Evolutionary conservation across 2,329 filamentous ascomycete species (phyloP).

Genomic region (Aspergillus persii): DNA sequence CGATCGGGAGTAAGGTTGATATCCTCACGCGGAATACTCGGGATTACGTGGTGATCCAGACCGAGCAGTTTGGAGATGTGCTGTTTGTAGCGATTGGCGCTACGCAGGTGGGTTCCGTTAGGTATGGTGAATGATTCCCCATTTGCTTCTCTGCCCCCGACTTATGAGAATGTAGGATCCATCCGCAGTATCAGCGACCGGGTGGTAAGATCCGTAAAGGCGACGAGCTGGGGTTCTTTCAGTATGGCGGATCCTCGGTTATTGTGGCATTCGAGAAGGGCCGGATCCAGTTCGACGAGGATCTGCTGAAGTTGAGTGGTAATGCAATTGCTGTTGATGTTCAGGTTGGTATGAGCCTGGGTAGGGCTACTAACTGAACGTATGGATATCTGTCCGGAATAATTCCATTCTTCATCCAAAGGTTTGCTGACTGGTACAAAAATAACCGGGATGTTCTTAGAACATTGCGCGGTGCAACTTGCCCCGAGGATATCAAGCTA

Average conservation of each 20-base stretch:
- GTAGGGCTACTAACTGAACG: conserved; percentile 4
- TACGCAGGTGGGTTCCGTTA: conserved; percentile 40
- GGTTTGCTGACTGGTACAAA: no score
- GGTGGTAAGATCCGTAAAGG: conserved; percentile 39
- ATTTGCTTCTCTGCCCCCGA: not conserved
- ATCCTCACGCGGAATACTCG: conserved; percentile 41
- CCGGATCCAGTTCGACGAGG: conserved; percentile 40
- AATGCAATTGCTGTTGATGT: conserved; percentile 37
- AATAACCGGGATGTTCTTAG: no score
- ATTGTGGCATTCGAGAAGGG: conserved; percentile 41
- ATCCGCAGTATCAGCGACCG: conserved; percentile 30
- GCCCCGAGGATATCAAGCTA: no score
- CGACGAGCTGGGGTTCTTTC: conserved; percentile 42
- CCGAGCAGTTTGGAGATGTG: conserved; percentile 41
- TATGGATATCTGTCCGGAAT: no score
- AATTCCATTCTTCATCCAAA: no score
- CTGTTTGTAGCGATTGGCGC: conserved; percentile 45
- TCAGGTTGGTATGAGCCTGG: conserved; percentile 41
- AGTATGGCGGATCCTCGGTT: conserved; percentile 44
- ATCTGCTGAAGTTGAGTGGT: conserved; percentile 32
- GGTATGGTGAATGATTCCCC: conserved; percentile 26
- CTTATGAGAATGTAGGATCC: conserved; percentile 25
- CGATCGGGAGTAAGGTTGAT: conserved; percentile 33
- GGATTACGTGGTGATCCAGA: conserved; percentile 38
- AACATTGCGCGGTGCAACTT: no score